Conservation (phyloP, 371 early-diverging fungal genomes). For the Circinella umbellata region DNA sequence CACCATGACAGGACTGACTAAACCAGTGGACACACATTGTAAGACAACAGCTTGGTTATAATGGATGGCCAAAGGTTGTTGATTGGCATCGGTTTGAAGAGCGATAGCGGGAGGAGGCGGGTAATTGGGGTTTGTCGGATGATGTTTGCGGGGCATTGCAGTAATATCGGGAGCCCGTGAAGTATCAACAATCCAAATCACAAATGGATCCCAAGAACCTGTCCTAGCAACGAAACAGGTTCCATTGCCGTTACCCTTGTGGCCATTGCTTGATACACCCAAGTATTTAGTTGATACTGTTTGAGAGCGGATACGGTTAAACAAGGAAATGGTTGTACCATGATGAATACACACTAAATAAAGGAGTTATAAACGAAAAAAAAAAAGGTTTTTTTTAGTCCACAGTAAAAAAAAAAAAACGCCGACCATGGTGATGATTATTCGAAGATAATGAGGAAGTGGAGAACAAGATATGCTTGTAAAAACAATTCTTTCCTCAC, state of each 20-base stretch:
- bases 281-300: conserved; percentile 88
- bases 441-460: conserved; percentile 8
- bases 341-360: conserved; percentile 81
- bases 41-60: conserved; percentile 85
- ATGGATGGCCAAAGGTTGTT: conserved; percentile 73
- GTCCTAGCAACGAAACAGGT: conserved; percentile 83
- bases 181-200: conserved; percentile 85
- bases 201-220: conserved; percentile 86
- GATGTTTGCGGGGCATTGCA: conserved; percentile 41
- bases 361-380: background rate
- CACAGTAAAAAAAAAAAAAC: background rate
- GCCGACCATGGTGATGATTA: background rate
- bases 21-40: conserved; percentile 81
- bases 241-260: conserved; percentile 41
- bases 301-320: conserved; percentile 86
- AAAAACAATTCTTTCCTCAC: background rate
- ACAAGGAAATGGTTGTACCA: conserved; percentile 80
- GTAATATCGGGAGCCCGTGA: conserved; percentile 47
- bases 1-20: conserved; percentile 83
- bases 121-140: conserved; percentile 60
- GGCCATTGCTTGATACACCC: conserved; percentile 57
- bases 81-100: conserved; percentile 43
- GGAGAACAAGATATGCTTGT: background rate
- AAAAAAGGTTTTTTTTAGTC: no score
- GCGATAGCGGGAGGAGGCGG: conserved; percentile 82